These are phyloP conservation scores for Leishmania tropica DNA, from an alignment of 208 protist genomes.

Conservation along the genomic window DNA sequence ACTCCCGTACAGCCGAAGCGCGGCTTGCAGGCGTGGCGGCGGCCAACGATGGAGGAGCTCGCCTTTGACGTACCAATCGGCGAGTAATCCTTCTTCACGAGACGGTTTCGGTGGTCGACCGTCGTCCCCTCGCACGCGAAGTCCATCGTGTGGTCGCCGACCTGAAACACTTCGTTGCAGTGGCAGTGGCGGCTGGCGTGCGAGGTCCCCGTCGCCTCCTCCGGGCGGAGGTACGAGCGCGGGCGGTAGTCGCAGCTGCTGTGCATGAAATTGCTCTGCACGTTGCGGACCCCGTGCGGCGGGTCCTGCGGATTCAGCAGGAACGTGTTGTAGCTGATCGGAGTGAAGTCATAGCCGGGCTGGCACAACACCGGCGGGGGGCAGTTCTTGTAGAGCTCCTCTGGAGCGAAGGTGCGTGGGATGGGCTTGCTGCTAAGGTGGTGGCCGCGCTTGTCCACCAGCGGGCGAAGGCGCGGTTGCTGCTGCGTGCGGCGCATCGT, in stretches of 20 bases:
- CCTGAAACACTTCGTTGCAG: slow-evolving; percentile 86
- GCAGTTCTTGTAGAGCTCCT: slow-evolving; percentile 77
- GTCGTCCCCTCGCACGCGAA: slow-evolving; percentile 49
- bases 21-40: slow-evolving; percentile 58
- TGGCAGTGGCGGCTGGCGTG: slow-evolving; percentile 80
- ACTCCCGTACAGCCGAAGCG: slow-evolving; percentile 47
- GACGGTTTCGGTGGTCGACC: slow-evolving; percentile 75
- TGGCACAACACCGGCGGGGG: slow-evolving; percentile 78
- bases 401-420: slow-evolving; percentile 72
- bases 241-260: slow-evolving; percentile 76
- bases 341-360: slow-evolving; percentile 88
- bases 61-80: slow-evolving; percentile 55
- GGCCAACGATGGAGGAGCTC: slow-evolving; percentile 72
- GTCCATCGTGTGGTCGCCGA: slow-evolving; percentile 89
- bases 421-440: slow-evolving; percentile 45
- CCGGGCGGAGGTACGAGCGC: slow-evolving; percentile 64
- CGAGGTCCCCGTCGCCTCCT: slow-evolving; percentile 29
- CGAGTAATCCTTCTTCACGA: slow-evolving; percentile 57
- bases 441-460: slow-evolving; percentile 67
- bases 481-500: slow-evolving; percentile 36
- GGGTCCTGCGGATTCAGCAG: slow-evolving; percentile 64
- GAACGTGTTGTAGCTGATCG: slow-evolving; percentile 77
- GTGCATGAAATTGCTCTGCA: slow-evolving; percentile 80
- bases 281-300: slow-evolving; percentile 59
- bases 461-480: slow-evolving; percentile 56